Percentiles rank a stretch among this genome's conserved stretches.
Evolutionary conservation across 306 rosid species (phyloP).

Genomic region (Mucuna pruriens): DNA sequence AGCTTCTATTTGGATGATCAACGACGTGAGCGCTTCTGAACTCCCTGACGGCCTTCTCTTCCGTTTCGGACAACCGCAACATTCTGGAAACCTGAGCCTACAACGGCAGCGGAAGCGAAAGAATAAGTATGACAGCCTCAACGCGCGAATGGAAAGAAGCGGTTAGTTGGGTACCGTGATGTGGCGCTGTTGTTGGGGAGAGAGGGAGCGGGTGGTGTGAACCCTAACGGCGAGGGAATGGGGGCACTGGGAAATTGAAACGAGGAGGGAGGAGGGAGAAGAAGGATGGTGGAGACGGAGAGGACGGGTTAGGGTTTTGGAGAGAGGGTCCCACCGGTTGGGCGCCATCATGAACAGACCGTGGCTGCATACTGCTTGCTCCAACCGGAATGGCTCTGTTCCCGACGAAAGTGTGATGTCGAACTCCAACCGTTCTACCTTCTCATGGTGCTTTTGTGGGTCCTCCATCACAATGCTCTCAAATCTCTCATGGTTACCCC

Average conservation of each 20-base stretch:
- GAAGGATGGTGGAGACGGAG: slow-evolving; percentile 1
- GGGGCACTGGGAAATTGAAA: slow-evolving; percentile 32
- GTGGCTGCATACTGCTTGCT: slow-evolving; percentile 56
- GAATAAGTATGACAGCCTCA: not conserved
- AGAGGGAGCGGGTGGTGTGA: slow-evolving; percentile 27
- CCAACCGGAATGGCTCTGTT: slow-evolving; percentile 40
- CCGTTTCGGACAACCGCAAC: slow-evolving; percentile 54
- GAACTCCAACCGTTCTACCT: not conserved
- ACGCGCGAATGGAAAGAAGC: not conserved
- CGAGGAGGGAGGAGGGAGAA: slow-evolving; percentile 27
- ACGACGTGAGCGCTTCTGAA: slow-evolving; percentile 6
- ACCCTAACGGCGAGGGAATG: slow-evolving; percentile 37
- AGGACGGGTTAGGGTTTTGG: slow-evolving; percentile 56
- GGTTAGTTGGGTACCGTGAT: slow-evolving; percentile 27
- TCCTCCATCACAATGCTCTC: no score
- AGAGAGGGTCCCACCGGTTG: slow-evolving; percentile 53
- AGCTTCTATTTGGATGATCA: slow-evolving; percentile 19
- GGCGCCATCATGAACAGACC: slow-evolving; percentile 72
- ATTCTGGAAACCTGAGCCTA: slow-evolving; percentile 53
- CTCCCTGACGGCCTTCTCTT: slow-evolving; percentile 45
- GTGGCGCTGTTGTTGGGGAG: slow-evolving; percentile 33
- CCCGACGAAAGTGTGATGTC: slow-evolving; percentile 34
- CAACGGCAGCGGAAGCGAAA: not conserved
- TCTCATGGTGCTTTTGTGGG: not conserved
- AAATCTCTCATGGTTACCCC: no score